Percentiles rank a stretch among this genome's conserved stretches.
Conservation (phyloP, 202 grass and related monocot genomes). For the Bolboschoenoplectus hybrid region DNA sequence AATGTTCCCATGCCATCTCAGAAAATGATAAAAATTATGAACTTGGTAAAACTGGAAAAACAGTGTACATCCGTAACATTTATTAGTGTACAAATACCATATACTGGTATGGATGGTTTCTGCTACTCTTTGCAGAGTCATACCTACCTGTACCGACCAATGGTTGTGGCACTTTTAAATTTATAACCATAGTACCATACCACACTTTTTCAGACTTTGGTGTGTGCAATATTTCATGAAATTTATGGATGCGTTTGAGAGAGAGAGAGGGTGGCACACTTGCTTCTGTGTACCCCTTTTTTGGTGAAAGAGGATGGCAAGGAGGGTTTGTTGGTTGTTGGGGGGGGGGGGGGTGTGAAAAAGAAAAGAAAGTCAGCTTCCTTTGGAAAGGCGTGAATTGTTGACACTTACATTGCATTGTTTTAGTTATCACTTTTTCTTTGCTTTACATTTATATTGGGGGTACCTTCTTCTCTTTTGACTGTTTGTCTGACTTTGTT, state of each 20-base stretch:
- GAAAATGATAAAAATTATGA: slow-evolving; percentile 21
- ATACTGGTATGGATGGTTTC: slow-evolving; percentile 32
- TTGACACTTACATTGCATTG: slow-evolving; percentile 23
- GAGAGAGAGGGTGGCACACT: neutral
- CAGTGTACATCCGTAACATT: neutral
- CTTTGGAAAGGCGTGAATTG: slow-evolving; percentile 38
- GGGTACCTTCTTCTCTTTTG: slow-evolving; percentile 34
- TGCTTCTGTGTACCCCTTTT: neutral
- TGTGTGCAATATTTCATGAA: neutral
- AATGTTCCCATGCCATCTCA: slow-evolving; percentile 42
- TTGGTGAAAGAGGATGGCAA: slow-evolving; percentile 27
- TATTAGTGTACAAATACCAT: neutral
- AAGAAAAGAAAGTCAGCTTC: slow-evolving; percentile 41
- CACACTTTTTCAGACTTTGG: slow-evolving; percentile 4
- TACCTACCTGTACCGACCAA: neutral
- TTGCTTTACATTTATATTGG: slow-evolving; percentile 33
- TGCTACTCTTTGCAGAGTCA: slow-evolving; percentile 11
- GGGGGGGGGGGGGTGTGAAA: neutral
- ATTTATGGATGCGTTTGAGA: slow-evolving; percentile 16
- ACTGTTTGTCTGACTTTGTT: slow-evolving; percentile 38
- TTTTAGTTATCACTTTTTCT: slow-evolving; percentile 29
- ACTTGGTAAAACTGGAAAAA: neutral
- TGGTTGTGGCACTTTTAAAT: slow-evolving; percentile 9
- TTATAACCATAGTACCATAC: neutral
- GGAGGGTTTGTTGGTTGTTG: neutral